phyloP scores from a whole-genome alignment of 2,329 filamentous ascomycete species.

The Neofusicoccum cordaticola region DNA sequence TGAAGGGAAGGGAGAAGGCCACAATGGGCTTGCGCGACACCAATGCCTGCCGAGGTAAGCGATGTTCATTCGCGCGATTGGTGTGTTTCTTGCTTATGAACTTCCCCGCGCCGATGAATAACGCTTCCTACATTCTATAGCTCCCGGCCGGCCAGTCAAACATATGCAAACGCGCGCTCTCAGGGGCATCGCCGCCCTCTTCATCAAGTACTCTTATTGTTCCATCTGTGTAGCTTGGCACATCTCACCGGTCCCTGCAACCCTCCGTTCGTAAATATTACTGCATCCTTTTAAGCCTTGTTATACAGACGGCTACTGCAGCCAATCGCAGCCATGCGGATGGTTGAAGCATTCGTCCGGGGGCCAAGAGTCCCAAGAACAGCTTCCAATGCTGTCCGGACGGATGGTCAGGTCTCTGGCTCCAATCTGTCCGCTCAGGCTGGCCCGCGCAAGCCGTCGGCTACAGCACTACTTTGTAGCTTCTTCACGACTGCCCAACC shows the following conservation, averaged over 20 bases:
- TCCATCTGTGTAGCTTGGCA: not conserved
- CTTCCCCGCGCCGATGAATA: slow-evolving; percentile 10
- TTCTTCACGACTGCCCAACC: slow-evolving; percentile 50
- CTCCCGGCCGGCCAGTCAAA: not conserved
- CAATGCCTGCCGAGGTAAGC: not conserved
- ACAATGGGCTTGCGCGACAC: not conserved
- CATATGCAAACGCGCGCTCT: not conserved
- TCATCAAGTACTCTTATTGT: not conserved
- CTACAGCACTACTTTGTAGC: too few relatives aligned
- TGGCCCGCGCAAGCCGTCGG: too few relatives aligned
- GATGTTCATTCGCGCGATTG: not conserved
- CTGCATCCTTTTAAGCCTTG: not conserved
- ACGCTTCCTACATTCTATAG: not conserved
- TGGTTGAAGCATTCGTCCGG: too few relatives aligned
- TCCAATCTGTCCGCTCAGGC: too few relatives aligned
- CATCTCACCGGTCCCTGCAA: not conserved
- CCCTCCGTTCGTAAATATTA: not conserved
- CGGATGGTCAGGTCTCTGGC: too few relatives aligned
- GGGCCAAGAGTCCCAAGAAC: too few relatives aligned
- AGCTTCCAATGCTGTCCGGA: too few relatives aligned
- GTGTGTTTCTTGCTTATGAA: slow-evolving; percentile 5
- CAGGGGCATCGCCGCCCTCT: not conserved
- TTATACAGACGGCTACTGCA: too few relatives aligned
- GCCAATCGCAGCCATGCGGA: too few relatives aligned
- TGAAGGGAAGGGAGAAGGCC: not conserved